A percentile compares a stretch with the other conserved stretches of the same genome.
Conservation (phyloP, 345 rosid genomes). For the Bruguiera parviflora region DNA sequence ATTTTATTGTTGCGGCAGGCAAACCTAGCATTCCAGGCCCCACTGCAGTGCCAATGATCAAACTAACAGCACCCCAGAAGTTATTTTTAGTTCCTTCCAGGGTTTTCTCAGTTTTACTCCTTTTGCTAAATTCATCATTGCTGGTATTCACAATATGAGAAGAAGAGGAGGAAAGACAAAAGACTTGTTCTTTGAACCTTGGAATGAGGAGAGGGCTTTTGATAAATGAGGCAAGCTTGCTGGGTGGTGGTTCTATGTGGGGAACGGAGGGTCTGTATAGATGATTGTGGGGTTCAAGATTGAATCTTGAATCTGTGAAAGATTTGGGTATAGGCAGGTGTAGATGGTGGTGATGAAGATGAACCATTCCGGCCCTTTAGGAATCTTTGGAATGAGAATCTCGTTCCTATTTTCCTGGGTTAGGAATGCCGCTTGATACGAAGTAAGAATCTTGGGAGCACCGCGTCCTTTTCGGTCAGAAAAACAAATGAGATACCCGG, state of each 20-base stretch:
- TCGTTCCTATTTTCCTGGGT: too few species aligned
- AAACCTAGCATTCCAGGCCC: slow-evolving; percentile 93
- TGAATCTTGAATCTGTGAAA: slow-evolving; percentile 18
- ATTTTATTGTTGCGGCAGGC: slow-evolving; percentile 75
- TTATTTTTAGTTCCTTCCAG: slow-evolving; percentile 35
- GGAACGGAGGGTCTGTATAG: slow-evolving; percentile 3
- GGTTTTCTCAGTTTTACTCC: neutral
- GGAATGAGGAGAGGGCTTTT: slow-evolving; percentile 6
- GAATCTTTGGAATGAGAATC: too few species aligned
- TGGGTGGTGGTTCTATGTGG: slow-evolving; percentile 3
- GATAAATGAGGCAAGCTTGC: neutral
- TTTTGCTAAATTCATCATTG: neutral
- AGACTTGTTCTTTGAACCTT: neutral
- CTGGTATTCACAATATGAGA: neutral
- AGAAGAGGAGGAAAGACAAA: slow-evolving; percentile 1
- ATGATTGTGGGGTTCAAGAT: neutral
- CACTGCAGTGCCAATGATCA: slow-evolving; percentile 87
- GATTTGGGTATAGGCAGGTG: slow-evolving; percentile 7
- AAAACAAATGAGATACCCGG: too few species aligned
- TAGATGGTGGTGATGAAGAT: slow-evolving; percentile 4
- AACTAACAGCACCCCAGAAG: slow-evolving; percentile 92
- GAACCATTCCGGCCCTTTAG: slow-evolving; percentile 10
- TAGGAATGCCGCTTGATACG: too few species aligned
- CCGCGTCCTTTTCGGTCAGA: too few species aligned
- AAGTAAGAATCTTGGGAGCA: too few species aligned